These are phyloP conservation scores for Alternaria sp. DNA, from an alignment of 2,329 filamentous ascomycete species.

Conservation along the genomic window DNA sequence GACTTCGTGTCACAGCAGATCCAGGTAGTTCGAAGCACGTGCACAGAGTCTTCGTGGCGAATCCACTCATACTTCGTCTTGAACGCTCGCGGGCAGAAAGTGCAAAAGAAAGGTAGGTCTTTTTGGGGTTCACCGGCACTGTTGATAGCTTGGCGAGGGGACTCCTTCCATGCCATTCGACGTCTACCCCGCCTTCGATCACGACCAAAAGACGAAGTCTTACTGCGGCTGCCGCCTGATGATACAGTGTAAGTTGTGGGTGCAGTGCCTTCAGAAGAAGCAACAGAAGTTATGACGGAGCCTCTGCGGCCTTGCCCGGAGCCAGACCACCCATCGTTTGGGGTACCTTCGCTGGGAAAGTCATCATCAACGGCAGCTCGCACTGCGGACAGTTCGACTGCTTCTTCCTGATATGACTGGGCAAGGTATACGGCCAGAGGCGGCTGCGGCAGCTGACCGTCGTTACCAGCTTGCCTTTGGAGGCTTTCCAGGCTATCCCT, in stretches of 20 bases:
- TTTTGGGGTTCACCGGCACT: conserved; percentile 41
- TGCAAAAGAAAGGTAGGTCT: conserved; percentile 50
- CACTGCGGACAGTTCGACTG: conserved; percentile 37
- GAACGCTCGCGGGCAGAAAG: conserved; percentile 49
- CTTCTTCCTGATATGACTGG: conserved; percentile 48
- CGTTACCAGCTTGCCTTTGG: conserved; percentile 33
- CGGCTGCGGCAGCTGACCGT: conserved; percentile 39
- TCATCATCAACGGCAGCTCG: conserved; percentile 43
- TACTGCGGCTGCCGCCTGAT: conserved; percentile 44
- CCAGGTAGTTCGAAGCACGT: conserved; percentile 51
- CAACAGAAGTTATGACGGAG: conserved; percentile 44
- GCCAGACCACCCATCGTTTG: conserved; percentile 38
- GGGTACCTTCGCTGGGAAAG: conserved; percentile 31
- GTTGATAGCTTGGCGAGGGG: conserved; percentile 42
- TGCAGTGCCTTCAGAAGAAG: conserved; percentile 46
- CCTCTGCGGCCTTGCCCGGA: conserved; percentile 33
- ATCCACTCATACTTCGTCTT: conserved; percentile 52
- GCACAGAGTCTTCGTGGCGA: conserved; percentile 51
- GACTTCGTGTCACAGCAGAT: conserved; percentile 47
- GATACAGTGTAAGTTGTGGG: conserved; percentile 46
- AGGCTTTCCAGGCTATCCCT: conserved; percentile 44
- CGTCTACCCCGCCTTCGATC: conserved; percentile 47
- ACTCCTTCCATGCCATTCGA: conserved; percentile 48
- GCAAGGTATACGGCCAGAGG: conserved; percentile 47
- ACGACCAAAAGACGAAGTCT: conserved; percentile 48